Base-by-base conservation (phyloP, 306 rosid genomes). In the Crotalaria pallida region DNA sequence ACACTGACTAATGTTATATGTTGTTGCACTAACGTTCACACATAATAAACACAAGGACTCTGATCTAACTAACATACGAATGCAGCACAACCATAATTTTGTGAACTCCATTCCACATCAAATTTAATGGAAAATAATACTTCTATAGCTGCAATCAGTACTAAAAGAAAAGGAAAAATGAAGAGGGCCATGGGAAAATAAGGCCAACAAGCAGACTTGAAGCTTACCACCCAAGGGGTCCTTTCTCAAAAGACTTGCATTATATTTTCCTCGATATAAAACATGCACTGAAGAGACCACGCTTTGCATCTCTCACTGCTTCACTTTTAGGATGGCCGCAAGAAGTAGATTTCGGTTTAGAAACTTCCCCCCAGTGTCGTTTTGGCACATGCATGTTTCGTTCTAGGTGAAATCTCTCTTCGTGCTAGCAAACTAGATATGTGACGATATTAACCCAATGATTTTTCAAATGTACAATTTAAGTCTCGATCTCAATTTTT, bases 171-270 rank as follows among this genome's bases (percentile, higher is more conserved):
- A 55, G 0, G 11, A 12, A 27, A 68, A 52, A 57, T 8, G 0
- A 43, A 48, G 23, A 56, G 1, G 4, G 64, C 58, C 23, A 61
- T 26, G 67, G 27, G 57, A 67, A 79, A 53, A 52, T 68, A 64
- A 51, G 58, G 41, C 4, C 55, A 70, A 38, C 22, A 36, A 34
- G 63, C 26, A 78, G 57, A 61, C 19, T 7, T 58, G 47, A 43
- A 62, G 47, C 81, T 82, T 75, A 82, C 86, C 81, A 79, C 86
- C 86, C 86, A 82, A 53, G 86, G 86, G 0, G 86, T 82, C 79
- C 83, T 82, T 64, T 29, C 34, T 4, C 34, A 31, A 31, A 27
- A 31, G 8, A 2, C 8, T 31, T 0, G 8, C 36, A 27, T 27
- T 31, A 0, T 31, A 27, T 27, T 31, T 2, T 31, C 36, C 7